These are phyloP conservation scores for Wickerhamiella parazyma DNA, from an alignment of 805 yeast genomes.

Conservation along the genomic window DNA sequence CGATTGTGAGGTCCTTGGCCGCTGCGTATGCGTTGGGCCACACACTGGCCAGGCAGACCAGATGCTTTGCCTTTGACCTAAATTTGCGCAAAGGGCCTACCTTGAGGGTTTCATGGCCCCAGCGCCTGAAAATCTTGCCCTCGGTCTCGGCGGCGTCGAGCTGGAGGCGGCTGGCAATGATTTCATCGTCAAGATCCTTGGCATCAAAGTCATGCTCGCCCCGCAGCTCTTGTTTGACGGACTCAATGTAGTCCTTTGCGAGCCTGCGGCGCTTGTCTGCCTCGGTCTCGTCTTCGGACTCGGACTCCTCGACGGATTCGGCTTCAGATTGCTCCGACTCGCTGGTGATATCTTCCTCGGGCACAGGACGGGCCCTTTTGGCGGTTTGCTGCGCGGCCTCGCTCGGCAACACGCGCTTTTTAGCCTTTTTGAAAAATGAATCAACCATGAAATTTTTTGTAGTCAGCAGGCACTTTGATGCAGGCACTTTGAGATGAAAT, in stretches of 20 bases:
- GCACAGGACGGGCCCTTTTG: constrained; percentile 6
- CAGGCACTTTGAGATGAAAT: too few species aligned
- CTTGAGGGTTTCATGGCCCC: constrained; percentile 22
- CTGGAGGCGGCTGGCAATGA: constrained; percentile 63
- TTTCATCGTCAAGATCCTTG: constrained; percentile 87
- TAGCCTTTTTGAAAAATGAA: constrained; percentile 14
- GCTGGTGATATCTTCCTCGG: constrained; percentile 12
- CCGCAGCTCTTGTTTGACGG: constrained; percentile 43
- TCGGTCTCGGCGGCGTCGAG: constrained; percentile 82
- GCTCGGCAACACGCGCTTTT: constrained; percentile 7
- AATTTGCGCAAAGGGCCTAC: constrained; percentile 9
- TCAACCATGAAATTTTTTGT: constrained; percentile 14
- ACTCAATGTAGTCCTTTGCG: constrained; percentile 83
- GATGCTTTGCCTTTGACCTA: constrained; percentile 12
- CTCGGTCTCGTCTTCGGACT: constrained; percentile 59
- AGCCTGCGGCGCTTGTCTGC: constrained; percentile 89
- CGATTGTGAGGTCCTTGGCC: constrained; percentile 65
- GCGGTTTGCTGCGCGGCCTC: not conserved
- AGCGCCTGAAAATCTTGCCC: constrained; percentile 58
- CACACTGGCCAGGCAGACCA: constrained; percentile 34
- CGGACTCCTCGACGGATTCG: constrained; percentile 44
- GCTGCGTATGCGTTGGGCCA: constrained; percentile 61
- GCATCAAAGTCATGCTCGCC: constrained; percentile 30
- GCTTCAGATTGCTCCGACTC: constrained; percentile 13
- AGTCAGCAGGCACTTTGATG: too few species aligned